phyloP scores from a whole-genome alignment of 2,329 filamentous ascomycete genomes.

The Drechmeria coniospora region DNA sequence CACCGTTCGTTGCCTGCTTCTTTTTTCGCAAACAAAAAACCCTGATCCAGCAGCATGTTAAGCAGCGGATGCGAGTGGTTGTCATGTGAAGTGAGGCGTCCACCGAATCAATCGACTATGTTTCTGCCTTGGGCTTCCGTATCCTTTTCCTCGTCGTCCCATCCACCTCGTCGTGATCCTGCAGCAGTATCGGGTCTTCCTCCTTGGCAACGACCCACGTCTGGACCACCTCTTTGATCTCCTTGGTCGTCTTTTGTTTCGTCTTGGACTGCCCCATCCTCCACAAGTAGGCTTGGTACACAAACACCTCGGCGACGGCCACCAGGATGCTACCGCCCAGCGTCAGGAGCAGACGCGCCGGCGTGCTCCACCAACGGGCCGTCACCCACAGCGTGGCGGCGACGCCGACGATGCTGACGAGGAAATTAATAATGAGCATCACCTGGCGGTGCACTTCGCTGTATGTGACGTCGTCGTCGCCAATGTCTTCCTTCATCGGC shows the following conservation, averaged over 20 bases:
- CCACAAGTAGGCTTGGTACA: slow-evolving; percentile 63
- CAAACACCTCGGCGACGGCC: slow-evolving; percentile 59
- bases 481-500: slow-evolving; percentile 28
- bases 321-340: slow-evolving; percentile 56
- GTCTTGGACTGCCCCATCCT: slow-evolving; percentile 53
- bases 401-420: slow-evolving; percentile 71
- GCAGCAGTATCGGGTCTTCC: slow-evolving; percentile 12
- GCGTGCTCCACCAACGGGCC: slow-evolving; percentile 60
- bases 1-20: no score
- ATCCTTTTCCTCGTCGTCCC: slow-evolving; percentile 13
- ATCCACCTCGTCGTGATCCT: slow-evolving; percentile 6
- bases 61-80: no score
- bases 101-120: not conserved
- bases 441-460: slow-evolving; percentile 68
- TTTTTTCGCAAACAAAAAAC: no score
- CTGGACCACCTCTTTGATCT: slow-evolving; percentile 53
- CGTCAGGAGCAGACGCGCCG: slow-evolving; percentile 53
- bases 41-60: no score
- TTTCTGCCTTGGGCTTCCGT: not conserved
- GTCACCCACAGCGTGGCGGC: slow-evolving; percentile 65
- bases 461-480: slow-evolving; percentile 51
- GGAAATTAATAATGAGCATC: slow-evolving; percentile 75
- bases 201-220: slow-evolving; percentile 50
- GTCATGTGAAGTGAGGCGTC: no score
- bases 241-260: slow-evolving; percentile 42